Conservation (phyloP, 129 eudicot species). For the sunflower (Helianthus annuus) region HanXRQr2.0-SUNRISE NC_035433.2:110421997-110422496, state of each 20-base stretch:
- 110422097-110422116: neutral
- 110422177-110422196: neutral
- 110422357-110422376: neutral
- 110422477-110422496: neutral
- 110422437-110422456: neutral
- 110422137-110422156: neutral
- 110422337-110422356: neutral
- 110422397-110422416: neutral
- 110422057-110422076: constrained; percentile 84
- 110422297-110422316: neutral
- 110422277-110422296: neutral
- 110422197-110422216: neutral
- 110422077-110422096: constrained; percentile 58
- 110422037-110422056: constrained; percentile 71
- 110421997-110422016: constrained; percentile 88
- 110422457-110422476: neutral
- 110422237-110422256: neutral
- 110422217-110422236: neutral
- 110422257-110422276: neutral
- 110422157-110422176: neutral
- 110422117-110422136: neutral
- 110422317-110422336: neutral
- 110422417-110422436: neutral
- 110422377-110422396: neutral
- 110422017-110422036: constrained; percentile 76